Conservation (phyloP, 2,329 filamentous ascomycete genomes). For the Epichloe elymi region DNA sequence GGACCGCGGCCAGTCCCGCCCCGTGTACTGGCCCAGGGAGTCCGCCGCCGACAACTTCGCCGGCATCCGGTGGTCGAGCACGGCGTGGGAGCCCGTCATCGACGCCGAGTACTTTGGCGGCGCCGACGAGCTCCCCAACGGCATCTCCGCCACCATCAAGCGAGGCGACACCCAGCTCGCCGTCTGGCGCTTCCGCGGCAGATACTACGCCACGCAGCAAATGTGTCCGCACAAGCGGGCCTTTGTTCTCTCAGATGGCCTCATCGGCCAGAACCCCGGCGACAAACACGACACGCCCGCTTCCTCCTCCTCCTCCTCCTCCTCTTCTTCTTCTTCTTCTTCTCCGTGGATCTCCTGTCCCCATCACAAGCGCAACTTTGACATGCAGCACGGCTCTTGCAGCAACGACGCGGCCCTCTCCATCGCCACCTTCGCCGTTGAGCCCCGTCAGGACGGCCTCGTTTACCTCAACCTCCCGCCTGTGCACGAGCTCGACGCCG, state of each 20-base stretch:
- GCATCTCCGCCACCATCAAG: constrained; percentile 66
- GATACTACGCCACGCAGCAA: constrained; percentile 77
- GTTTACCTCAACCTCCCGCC: constrained; percentile 73
- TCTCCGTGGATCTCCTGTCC: constrained; percentile 76
- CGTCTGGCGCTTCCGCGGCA: constrained; percentile 69
- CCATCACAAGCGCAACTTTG: constrained; percentile 81
- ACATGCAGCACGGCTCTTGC: constrained; percentile 59
- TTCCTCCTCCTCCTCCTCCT: background rate
- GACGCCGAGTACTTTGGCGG: constrained; percentile 54
- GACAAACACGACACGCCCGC: constrained; percentile 14
- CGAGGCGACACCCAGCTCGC: constrained; percentile 81
- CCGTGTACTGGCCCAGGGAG: constrained; percentile 67
- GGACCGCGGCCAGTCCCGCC: constrained; percentile 61
- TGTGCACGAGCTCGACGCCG: constrained; percentile 64
- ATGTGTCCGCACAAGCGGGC: constrained; percentile 92
- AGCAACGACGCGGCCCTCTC: constrained; percentile 61
- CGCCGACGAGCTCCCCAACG: constrained; percentile 51
- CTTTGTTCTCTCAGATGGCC: constrained; percentile 76
- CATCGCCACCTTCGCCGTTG: constrained; percentile 69
- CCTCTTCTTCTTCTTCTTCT: constrained; percentile 1
- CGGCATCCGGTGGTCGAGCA: constrained; percentile 48
- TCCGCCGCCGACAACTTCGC: constrained; percentile 59
- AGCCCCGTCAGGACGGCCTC: constrained; percentile 60
- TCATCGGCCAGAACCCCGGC: constrained; percentile 54
- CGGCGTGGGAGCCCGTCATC: constrained; percentile 68